phyloP scores from a whole-genome alignment of 75 land plant species.

The Pseudotsuga menziesii region DNA sequence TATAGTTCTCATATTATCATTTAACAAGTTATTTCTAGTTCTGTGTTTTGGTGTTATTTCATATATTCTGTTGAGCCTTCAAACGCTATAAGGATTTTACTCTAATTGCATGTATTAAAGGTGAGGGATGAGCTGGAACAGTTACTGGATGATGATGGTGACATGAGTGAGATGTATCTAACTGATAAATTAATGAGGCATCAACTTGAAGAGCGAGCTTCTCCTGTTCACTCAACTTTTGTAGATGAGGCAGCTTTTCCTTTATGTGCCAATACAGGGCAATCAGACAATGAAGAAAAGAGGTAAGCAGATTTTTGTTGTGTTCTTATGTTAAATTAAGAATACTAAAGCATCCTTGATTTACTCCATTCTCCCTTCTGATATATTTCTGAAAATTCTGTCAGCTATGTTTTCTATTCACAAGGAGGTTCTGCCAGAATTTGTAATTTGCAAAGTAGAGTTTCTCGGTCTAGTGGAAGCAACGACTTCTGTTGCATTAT shows the following conservation, averaged over 20 bases:
- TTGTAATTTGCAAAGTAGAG: not conserved
- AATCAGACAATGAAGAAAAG: not conserved
- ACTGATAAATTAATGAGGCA: constrained; percentile 48
- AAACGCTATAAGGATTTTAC: too few relatives aligned
- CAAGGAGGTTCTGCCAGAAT: not conserved
- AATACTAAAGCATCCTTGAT: not conserved
- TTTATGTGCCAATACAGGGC: not conserved
- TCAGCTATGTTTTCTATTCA: not conserved
- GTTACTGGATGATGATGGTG: constrained; percentile 79
- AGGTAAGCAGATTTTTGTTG: constrained; percentile 12
- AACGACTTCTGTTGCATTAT: constrained; percentile 4
- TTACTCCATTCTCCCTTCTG: not conserved
- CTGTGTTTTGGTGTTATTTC: too few relatives aligned
- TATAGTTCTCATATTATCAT: too few relatives aligned
- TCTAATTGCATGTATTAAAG: constrained; percentile 16
- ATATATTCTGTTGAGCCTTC: too few relatives aligned
- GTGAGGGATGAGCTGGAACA: constrained; percentile 92
- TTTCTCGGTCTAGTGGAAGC: constrained; percentile 8
- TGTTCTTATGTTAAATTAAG: not conserved
- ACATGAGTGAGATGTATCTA: constrained; percentile 91
- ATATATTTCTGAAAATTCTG: not conserved
- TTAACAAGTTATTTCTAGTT: too few relatives aligned
- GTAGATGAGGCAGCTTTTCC: not conserved
- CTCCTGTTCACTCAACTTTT: constrained; percentile 1
- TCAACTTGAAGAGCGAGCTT: constrained; percentile 9